Evolutionary conservation across 352 stramenopile species (phyloP), one percentile per base, ranked within the genome.

Genomic region (Pythium rishiriense): DNA sequence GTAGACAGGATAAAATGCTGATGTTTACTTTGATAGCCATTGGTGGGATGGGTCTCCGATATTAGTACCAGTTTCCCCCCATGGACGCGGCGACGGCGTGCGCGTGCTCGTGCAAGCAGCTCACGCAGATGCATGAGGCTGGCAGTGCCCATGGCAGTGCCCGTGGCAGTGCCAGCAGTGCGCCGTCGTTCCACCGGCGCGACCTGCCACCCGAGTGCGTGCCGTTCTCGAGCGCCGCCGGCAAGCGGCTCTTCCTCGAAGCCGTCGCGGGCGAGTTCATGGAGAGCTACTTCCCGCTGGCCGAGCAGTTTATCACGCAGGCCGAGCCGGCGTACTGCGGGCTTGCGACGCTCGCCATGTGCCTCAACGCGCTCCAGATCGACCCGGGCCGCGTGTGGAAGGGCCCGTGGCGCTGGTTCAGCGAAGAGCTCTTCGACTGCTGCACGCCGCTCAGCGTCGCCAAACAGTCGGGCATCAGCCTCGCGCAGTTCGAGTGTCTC

Each of bases 251-350:
- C n/a, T 96, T 98, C 64, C 70, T 80, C 10, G 78, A 98, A 33
- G 78, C 88, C 51, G 60, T 84, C 28, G 79, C 43, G 24, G 53
- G 50, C 24, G 86, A 88, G 65, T 91, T 82, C 73, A 93, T 93
- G 85, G 77, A 91, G 50, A 92, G 87, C 48, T 99, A 98, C 81
- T 98, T 98, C 66, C 78, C 85, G 7, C 71, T 98, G 57, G 88
- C 87, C 0, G 88, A 97, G 64, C 82, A 96, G 68, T 97, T 96
- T 63, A 91, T 73, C 22, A 94, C 88, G 1, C 93, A 98, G 62
- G 85, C 92, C 21, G 96, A 97, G 72, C 94, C 96, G 48, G 88
- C 88, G 1, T 98, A 88, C 59, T 98, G 94, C 62, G 89, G 76
- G 1, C 74, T 98, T 10, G 86, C 90, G 3, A 91, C 90, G 15